These are phyloP conservation scores for Colletotrichum neosansevieriae DNA, from an alignment of 2,329 filamentous ascomycete species.

Conservation along the genomic window DNA sequence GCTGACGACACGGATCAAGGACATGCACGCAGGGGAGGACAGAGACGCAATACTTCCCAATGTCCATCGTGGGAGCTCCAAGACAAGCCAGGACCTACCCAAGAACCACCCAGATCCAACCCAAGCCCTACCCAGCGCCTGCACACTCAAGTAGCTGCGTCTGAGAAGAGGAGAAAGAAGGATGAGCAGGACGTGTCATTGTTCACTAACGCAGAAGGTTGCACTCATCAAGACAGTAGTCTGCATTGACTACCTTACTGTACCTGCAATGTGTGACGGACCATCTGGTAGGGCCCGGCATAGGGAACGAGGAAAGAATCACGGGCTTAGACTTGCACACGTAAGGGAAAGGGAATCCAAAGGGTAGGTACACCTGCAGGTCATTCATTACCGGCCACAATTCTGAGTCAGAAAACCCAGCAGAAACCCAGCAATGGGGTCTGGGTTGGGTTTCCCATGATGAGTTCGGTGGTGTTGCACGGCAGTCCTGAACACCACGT, in stretches of 20 bases:
- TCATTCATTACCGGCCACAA: neutral
- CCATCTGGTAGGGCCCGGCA: neutral
- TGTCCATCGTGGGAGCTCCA: neutral
- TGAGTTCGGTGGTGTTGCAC: neutral
- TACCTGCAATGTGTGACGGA: neutral
- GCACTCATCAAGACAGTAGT: neutral
- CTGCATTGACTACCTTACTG: neutral
- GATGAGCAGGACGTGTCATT: neutral
- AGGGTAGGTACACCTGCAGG: no score
- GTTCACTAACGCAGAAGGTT: no score
- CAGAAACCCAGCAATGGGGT: slow-evolving; percentile 5
- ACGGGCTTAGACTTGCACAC: neutral
- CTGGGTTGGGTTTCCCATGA: neutral
- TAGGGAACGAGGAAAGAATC: neutral
- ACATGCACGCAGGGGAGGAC: neutral
- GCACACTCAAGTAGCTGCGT: neutral
- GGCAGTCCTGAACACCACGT: neutral
- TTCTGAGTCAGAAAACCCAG: slow-evolving; percentile 1
- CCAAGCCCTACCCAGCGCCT: neutral
- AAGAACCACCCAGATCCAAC: neutral
- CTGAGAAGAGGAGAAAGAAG: neutral
- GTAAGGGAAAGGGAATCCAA: neutral
- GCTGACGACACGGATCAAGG: neutral
- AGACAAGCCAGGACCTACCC: neutral
- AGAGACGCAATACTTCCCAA: neutral